Percentiles rank a stretch among this genome's conserved stretches.
phyloP scores from a whole-genome alignment of 305 asterid species.

The Ajuga reptans region DNA sequence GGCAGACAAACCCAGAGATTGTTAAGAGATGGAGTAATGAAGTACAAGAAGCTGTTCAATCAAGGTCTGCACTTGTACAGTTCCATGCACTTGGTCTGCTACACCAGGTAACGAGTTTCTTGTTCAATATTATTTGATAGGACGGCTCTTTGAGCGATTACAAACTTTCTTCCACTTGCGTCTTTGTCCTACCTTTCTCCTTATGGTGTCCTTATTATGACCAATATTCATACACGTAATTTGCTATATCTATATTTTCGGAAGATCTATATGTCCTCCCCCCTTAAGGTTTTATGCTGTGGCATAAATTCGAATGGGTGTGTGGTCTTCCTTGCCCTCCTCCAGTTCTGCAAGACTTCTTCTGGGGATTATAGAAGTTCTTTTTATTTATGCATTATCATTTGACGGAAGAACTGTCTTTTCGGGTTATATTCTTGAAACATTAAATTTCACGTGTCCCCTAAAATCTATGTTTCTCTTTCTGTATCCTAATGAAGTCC shows the following conservation, averaged over 20 bases:
- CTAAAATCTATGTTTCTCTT: not conserved
- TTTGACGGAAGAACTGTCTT: not conserved
- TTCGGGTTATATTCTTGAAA: not conserved
- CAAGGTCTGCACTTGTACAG: constrained; percentile 96
- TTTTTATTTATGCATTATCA: not conserved
- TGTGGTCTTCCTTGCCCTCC: too few relatives aligned
- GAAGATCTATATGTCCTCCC: too few relatives aligned
- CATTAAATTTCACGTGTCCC: not conserved
- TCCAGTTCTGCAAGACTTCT: too few relatives aligned
- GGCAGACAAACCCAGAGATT: constrained; percentile 85
- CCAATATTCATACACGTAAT: too few relatives aligned
- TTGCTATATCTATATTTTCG: too few relatives aligned
- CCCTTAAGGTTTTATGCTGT: too few relatives aligned
- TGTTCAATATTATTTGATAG: not conserved
- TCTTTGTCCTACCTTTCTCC: not conserved
- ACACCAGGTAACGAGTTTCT: constrained; percentile 64
- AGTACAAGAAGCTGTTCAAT: constrained; percentile 98
- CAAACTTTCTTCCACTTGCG: not conserved
- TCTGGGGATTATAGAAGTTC: not conserved
- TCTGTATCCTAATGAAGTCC: too few relatives aligned
- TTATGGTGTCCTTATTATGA: too few relatives aligned
- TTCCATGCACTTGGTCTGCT: constrained; percentile 94
- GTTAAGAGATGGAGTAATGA: constrained; percentile 99
- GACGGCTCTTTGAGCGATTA: not conserved
- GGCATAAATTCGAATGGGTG: too few relatives aligned